Evolutionary conservation across 768 basidiomycete species (phyloP).

Genomic region (Collybia nuda): DNA sequence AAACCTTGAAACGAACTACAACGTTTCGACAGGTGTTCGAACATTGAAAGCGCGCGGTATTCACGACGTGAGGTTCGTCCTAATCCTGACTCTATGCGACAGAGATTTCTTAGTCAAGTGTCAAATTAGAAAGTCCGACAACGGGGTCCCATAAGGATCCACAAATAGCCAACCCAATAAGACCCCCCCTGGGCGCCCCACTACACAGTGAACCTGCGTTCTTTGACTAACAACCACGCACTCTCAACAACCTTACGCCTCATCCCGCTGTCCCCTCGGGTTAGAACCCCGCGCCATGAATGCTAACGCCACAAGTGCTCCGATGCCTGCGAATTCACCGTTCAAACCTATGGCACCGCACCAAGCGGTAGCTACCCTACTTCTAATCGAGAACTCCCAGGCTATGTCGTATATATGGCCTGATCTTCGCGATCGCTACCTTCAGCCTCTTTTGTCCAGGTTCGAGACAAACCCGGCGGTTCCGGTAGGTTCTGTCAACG

Average conservation of each 20-base stretch:
- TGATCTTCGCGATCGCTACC: conserved; percentile 46
- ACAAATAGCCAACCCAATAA: conserved; percentile 20
- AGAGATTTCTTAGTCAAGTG: conserved; percentile 19
- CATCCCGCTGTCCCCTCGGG: conserved; percentile 1
- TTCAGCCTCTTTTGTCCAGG: conserved; percentile 40
- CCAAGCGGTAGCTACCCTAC: conserved; percentile 38
- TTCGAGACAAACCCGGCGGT: conserved; percentile 38
- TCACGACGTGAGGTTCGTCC: conserved; percentile 15
- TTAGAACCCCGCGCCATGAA: conserved; percentile 8
- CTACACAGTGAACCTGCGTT: conserved; percentile 6
- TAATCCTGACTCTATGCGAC: conserved; percentile 5
- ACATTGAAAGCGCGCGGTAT: conserved; percentile 5
- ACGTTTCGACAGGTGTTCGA: conserved; percentile 11
- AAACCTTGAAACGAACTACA: conserved; percentile 7
- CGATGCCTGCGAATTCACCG: conserved; percentile 9
- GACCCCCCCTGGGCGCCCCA: conserved; percentile 6
- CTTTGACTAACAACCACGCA: conserved; percentile 3
- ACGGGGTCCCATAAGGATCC: conserved; percentile 39
- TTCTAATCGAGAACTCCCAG: conserved; percentile 58
- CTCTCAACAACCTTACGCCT: conserved; percentile 4
- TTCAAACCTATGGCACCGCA: conserved; percentile 21
- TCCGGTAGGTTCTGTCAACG: conserved; percentile 33
- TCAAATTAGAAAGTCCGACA: conserved; percentile 39
- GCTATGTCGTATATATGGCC: conserved; percentile 44
- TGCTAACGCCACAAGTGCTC: conserved; percentile 3